These are phyloP conservation scores for Ettlia oleoabundans DNA, from an alignment of 139 green algal genomes.

Conservation along the genomic window DNA sequence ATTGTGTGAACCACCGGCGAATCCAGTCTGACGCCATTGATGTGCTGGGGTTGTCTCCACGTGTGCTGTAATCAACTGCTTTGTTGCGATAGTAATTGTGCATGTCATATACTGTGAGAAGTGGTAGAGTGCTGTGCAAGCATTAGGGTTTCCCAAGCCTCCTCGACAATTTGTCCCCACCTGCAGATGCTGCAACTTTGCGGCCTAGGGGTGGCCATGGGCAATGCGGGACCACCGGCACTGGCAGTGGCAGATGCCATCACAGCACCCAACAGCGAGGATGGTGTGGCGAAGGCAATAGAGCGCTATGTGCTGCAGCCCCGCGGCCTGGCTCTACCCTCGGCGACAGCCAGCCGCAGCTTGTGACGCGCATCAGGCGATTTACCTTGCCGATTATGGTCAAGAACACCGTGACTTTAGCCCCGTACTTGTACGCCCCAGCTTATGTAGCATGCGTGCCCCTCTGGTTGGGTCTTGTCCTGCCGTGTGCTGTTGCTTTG, in stretches of 20 bases:
- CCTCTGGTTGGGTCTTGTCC: no score
- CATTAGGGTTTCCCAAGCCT: background rate
- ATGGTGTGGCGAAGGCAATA: slow-evolving; percentile 90
- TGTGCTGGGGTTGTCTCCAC: background rate
- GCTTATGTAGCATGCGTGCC: no score
- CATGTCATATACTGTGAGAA: background rate
- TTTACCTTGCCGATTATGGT: no score
- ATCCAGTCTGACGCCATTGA: no score
- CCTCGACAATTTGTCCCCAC: no score
- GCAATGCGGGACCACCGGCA: slow-evolving; percentile 68
- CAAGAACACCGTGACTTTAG: no score
- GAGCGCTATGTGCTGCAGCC: slow-evolving; percentile 74
- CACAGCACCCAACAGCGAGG: slow-evolving; percentile 81
- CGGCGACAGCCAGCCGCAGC: background rate
- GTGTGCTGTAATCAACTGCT: background rate
- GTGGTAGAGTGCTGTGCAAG: no score
- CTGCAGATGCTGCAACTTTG: slow-evolving; percentile 85
- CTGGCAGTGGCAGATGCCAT: slow-evolving; percentile 63
- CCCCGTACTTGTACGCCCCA: no score
- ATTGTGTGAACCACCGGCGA: no score
- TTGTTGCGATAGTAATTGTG: no score
- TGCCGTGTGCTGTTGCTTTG: no score
- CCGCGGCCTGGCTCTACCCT: slow-evolving; percentile 27
- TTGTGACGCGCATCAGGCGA: background rate
- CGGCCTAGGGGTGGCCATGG: slow-evolving; percentile 77